phyloP scores from a whole-genome alignment of 805 yeast species.

The Nakazawaea populi region DNA sequence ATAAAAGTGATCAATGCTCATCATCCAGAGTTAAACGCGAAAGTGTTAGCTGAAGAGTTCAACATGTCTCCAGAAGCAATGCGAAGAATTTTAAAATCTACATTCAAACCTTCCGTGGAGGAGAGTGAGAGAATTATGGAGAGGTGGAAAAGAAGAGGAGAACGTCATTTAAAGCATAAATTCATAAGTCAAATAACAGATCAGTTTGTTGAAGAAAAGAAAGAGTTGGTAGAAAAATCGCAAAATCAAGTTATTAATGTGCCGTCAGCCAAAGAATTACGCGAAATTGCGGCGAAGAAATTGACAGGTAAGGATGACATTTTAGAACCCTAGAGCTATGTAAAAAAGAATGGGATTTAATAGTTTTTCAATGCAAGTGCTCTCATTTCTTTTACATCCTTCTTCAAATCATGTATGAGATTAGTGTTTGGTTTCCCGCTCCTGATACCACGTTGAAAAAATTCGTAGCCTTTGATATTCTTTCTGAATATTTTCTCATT shows the following conservation, averaged over 20 bases:
- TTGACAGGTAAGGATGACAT: not conserved
- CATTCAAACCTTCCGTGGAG: constrained; percentile 63
- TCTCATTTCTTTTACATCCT: constrained; percentile 17
- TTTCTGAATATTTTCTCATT: constrained; percentile 5
- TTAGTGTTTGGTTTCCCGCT: constrained; percentile 6
- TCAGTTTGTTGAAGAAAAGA: constrained; percentile 23
- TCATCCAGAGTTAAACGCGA: constrained; percentile 55
- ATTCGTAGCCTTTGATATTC: constrained; percentile 1
- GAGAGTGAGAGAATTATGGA: constrained; percentile 39
- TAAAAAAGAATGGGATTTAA: not conserved
- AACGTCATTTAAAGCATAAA: constrained; percentile 18
- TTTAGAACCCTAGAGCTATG: not conserved
- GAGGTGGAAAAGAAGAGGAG: constrained; percentile 52
- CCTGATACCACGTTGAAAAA: not conserved
- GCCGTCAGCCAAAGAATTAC: constrained; percentile 20
- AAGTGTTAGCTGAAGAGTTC: constrained; percentile 58
- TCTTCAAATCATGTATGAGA: constrained; percentile 21
- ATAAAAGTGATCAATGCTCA: constrained; percentile 49
- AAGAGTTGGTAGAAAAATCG: constrained; percentile 10
- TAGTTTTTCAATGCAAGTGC: constrained; percentile 8
- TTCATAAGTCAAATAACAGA: constrained; percentile 19
- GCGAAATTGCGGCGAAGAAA: constrained; percentile 2
- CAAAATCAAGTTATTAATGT: constrained; percentile 20
- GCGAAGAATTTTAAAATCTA: constrained; percentile 69
- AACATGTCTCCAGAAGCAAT: constrained; percentile 77